A percentile compares a stretch with the other conserved stretches of the same genome.
Evolutionary conservation across 495 filamentous ascomycete genomes (phyloP).

Genomic region (Talaromyces proteolyticus): DNA sequence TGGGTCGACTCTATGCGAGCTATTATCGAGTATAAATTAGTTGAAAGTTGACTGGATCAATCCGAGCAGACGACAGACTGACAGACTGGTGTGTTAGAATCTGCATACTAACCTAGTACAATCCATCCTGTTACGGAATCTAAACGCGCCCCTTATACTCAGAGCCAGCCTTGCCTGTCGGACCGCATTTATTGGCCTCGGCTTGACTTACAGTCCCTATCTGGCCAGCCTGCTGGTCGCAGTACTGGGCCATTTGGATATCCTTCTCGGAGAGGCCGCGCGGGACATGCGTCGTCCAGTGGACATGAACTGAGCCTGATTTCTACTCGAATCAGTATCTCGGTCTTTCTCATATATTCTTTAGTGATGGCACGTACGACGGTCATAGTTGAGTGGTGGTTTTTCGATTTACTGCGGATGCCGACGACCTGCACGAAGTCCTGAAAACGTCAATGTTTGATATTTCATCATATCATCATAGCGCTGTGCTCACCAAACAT

Average conservation of each 20-base stretch:
- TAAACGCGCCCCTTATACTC: not conserved
- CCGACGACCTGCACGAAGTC: slow-evolving; percentile 8
- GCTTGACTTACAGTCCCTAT: slow-evolving; percentile 31
- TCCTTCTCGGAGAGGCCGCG: slow-evolving; percentile 67
- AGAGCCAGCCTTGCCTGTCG: not conserved
- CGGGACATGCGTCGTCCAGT: slow-evolving; percentile 72
- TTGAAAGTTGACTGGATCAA: too few relatives aligned
- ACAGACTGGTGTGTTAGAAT: too few relatives aligned
- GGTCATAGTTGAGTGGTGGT: slow-evolving; percentile 43
- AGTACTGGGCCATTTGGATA: slow-evolving; percentile 56
- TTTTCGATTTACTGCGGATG: slow-evolving; percentile 20
- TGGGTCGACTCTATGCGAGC: too few relatives aligned
- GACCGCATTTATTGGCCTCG: slow-evolving; percentile 31
- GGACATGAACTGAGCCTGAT: slow-evolving; percentile 39
- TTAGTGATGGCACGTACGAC: too few relatives aligned
- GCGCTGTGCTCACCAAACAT: slow-evolving; percentile 21
- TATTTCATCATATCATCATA: not conserved
- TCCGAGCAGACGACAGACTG: too few relatives aligned
- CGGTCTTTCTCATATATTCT: too few relatives aligned
- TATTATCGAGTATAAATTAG: too few relatives aligned
- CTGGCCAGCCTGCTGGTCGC: slow-evolving; percentile 50
- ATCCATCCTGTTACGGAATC: too few relatives aligned
- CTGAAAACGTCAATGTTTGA: not conserved
- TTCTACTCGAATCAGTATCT: slow-evolving; percentile 18
- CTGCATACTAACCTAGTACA: too few relatives aligned